These are phyloP conservation scores for Torrubiellomyces zombiae DNA, from an alignment of 2,329 filamentous ascomycete genomes.

Conservation along the genomic window DNA sequence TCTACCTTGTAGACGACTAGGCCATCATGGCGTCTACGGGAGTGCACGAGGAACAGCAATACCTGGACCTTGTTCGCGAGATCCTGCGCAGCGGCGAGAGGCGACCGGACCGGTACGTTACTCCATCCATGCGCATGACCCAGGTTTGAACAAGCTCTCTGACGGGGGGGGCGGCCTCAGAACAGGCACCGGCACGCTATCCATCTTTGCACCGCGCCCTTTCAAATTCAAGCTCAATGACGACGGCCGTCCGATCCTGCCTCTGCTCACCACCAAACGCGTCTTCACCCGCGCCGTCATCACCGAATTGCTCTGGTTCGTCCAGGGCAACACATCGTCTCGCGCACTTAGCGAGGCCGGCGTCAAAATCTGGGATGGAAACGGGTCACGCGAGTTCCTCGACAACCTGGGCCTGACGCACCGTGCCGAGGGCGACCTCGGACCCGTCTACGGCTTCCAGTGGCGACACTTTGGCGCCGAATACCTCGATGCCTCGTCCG, in stretches of 20 bases:
- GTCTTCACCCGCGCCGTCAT: conserved; percentile 85
- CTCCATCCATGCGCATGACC: background rate
- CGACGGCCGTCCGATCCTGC: conserved; percentile 48
- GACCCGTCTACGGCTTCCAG: conserved; percentile 95
- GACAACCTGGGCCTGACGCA: conserved; percentile 69
- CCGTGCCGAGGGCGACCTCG: conserved; percentile 75
- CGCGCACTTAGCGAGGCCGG: conserved; percentile 58
- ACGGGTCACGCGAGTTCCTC: conserved; percentile 79
- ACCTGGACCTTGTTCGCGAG: conserved; percentile 72
- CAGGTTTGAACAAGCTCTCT: background rate
- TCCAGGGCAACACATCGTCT: conserved; percentile 70
- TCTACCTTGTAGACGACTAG: too few species aligned
- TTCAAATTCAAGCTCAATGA: conserved; percentile 73
- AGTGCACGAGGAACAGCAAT: conserved; percentile 86
- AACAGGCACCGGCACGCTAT: conserved; percentile 84
- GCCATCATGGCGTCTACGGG: too few species aligned
- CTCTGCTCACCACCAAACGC: conserved; percentile 91
- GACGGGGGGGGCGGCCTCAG: conserved; percentile 27
- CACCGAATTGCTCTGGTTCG: conserved; percentile 90
- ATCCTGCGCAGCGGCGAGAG: conserved; percentile 75
- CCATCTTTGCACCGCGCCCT: conserved; percentile 73
- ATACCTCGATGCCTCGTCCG: conserved; percentile 60
- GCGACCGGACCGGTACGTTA: conserved; percentile 62
- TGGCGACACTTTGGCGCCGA: conserved; percentile 96
- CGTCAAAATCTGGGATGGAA: conserved; percentile 97